Conservation (phyloP, 768 basidiomycete species). For the Artomyces pyxidatus region DNA sequence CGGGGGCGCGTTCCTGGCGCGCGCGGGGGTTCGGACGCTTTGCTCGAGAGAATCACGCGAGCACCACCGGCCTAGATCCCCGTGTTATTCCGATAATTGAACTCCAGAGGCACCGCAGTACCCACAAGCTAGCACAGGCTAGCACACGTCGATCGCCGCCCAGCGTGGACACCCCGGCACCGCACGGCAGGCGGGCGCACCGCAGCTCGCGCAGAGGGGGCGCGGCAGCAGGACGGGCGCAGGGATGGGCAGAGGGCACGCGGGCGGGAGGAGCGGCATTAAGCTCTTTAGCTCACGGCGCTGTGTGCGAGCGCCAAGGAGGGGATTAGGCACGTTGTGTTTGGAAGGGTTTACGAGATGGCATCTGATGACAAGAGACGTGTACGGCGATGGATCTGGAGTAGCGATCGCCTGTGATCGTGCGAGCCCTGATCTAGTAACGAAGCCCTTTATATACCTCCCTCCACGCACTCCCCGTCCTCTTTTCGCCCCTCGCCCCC, state of each 20-base stretch:
- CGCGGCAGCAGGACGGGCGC: not conserved
- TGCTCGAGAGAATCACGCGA: not conserved
- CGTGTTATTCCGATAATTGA: not conserved
- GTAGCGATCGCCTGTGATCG: conserved; percentile 57
- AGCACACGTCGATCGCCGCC: too few species aligned
- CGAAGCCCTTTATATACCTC: conserved; percentile 23
- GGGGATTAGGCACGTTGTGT: conserved; percentile 30
- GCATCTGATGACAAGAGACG: conserved; percentile 19
- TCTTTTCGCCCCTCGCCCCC: conserved; percentile 23
- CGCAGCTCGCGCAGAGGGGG: too few species aligned
- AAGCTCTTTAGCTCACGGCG: conserved; percentile 37
- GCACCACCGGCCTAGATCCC: not conserved
- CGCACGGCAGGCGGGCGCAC: too few species aligned
- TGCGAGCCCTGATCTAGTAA: conserved; percentile 44
- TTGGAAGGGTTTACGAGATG: conserved; percentile 44
- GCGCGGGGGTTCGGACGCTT: not conserved
- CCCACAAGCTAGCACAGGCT: too few species aligned
- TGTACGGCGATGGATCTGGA: conserved; percentile 16
- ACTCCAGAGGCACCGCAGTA: not conserved
- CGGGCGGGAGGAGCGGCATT: conserved; percentile 26
- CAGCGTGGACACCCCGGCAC: too few species aligned
- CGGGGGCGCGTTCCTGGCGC: not conserved
- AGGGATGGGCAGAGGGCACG: conserved; percentile 15
- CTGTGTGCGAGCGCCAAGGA: conserved; percentile 26
- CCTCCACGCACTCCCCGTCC: conserved; percentile 16